Base-by-base conservation (phyloP, 192 early-diverging fungal species). In the Entomortierella beljakovae region DNA sequence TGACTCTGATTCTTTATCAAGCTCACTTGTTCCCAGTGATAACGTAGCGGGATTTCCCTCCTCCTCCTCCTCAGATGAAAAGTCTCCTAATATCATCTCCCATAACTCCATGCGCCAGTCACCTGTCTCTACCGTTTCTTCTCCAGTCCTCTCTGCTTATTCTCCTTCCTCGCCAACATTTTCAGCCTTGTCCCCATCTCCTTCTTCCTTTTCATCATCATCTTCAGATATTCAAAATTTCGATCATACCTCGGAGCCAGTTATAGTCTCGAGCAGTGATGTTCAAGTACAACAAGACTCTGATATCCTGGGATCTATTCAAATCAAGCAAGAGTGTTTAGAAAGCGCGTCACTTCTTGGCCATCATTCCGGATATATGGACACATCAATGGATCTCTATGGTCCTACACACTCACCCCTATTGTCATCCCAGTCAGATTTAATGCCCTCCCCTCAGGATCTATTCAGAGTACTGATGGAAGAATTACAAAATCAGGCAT, bases 401-500 rank as follows among this genome's bases (percentile, higher is more conserved):
- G 62, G 56, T 20, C 16, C 67, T 34, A 51, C 29, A 29, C 37
- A 63, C 3, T 32, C 63, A 13, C 65, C 71, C 8, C 58, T 57
- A 6, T 31, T 57, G 31, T 33, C 54, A 2, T 57, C 54, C 13
- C 54, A 57, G 18, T n/a, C 28, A 20, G 32, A 33, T 64, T 23
- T 65, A 25, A 48, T 65, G 46, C 37, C 74, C 16, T 55, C 61
- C 42, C 74, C 67, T 29, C 75, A 69, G 67, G 75, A 79, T 33
- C 57, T 79, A 40, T 79, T 70, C 43, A 53, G 75, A 6, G 58
- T 65, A 31, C 43, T 79, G 31, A 69, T 79, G 57, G 75, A 79
- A 37, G 75, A 79, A 42, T 33, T 79, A 23, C 62, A 79, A 32
- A 61, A 62, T 1, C 71, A 74, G 35, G 67, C 67, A 3, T 46